Evolutionary conservation across 768 basidiomycete species (phyloP), one percentile per base, ranked within the genome.

Genomic region (Phanerochaete carnosa): DNA sequence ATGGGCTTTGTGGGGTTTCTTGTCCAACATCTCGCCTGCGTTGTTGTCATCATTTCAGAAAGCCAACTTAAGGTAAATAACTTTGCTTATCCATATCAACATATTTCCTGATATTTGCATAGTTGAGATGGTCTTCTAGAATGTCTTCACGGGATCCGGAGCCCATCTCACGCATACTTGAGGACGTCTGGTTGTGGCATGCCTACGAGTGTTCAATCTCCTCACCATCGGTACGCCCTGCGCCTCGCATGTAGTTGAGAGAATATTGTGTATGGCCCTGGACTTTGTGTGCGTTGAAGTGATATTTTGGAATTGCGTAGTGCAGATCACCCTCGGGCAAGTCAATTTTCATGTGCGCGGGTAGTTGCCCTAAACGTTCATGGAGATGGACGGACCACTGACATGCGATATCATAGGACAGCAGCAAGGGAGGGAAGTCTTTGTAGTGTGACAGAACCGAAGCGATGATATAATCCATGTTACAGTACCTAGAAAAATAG

Each of bases 121-220:
- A 75, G 2, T 75, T 72, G n/a, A 72, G 66, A 16, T 66, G 62
- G 45, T 79, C 74, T 54, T 80, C 73, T 7, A 81, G 60, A 0
- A 73, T 70, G 15, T 78, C 76, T 12, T 66, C 62, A 0, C 73
- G 29, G 47, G 71, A 58, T n/a, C 73, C 62, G 0, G 73, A 70
- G 0, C 70, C 75, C 76, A 78, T 79, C 46, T 77, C 76, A 2
- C 68, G 61, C 1, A 72, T 73, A 60, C 74, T 76, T 0, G 68
- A 57, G 0, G 71, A 72, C 0, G 70, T 63, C 0, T 68, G 58
- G 59, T 79, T 78, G 8, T 72, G 65, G 9, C 64, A 63, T 0
- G 76, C 55, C 80, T 80, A 82, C 0, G 58, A 64, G 0, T 63
- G 62, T 49, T 82, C 80, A 0, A 76, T 67, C 0, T 66, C 74